Conservation (phyloP, 331 rosid species). For the Rhamnella rubrinervis region DNA sequence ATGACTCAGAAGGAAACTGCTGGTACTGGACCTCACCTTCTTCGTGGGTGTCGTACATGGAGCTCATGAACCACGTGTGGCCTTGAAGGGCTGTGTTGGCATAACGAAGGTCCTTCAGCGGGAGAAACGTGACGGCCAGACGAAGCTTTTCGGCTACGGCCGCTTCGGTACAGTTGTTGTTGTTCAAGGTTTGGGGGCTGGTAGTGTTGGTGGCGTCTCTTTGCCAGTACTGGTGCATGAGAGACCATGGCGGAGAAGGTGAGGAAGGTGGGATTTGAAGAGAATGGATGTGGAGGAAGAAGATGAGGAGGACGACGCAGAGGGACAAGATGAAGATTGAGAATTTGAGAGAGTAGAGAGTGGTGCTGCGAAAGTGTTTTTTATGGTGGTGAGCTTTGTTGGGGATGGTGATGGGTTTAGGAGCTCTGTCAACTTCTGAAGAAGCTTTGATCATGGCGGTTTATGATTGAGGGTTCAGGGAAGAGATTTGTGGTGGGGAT, state of each 20-base stretch:
- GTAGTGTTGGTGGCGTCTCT: conserved; percentile 14
- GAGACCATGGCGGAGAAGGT: conserved; percentile 20
- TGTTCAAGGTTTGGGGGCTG: background rate
- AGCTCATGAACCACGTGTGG: conserved; percentile 83
- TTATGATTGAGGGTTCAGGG: no score
- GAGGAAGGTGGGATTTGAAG: conserved; percentile 32
- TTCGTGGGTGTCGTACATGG: conserved; percentile 48
- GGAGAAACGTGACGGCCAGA: conserved; percentile 56
- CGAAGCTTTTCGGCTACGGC: conserved; percentile 36
- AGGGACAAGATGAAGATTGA: conserved; percentile 33
- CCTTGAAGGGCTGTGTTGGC: conserved; percentile 38
- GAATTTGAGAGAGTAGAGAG: conserved; percentile 25
- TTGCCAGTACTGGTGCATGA: conserved; percentile 31
- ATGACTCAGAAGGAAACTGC: conserved; percentile 53
- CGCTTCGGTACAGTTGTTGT: background rate
- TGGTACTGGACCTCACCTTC: conserved; percentile 72
- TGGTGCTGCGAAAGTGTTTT: background rate
- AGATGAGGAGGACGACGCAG: conserved; percentile 32
- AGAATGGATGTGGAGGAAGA: conserved; percentile 34
- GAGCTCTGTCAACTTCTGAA: conserved; percentile 9
- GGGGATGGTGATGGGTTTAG: background rate
- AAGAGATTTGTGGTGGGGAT: no score
- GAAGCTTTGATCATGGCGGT: conserved; percentile 21
- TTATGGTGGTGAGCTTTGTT: conserved; percentile 23
- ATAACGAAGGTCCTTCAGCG: conserved; percentile 64